These are phyloP conservation scores for Friedmanniomyces endolithicus DNA, from an alignment of 495 filamentous ascomycete genomes.

Conservation along the genomic window DNA sequence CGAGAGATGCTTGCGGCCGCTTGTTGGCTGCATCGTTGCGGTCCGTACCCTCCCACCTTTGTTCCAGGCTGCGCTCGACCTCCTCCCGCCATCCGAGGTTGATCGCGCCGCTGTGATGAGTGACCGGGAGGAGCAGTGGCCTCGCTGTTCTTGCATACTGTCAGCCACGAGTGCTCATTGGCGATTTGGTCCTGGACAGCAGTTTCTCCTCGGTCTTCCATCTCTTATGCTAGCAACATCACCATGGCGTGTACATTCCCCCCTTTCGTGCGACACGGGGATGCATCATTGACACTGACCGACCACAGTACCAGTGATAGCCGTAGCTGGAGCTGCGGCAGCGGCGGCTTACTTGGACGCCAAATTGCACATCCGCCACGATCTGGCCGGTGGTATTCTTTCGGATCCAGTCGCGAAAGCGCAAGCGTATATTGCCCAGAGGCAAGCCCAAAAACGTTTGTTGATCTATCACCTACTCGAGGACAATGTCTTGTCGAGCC, in stretches of 20 bases:
- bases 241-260: not conserved
- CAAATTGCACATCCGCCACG: conserved; percentile 18
- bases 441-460: conserved; percentile 39
- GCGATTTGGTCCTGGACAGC: too few relatives aligned
- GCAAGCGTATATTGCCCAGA: not conserved
- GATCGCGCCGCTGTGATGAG: too few relatives aligned
- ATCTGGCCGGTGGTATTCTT: conserved; percentile 1
- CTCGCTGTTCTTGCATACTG: too few relatives aligned
- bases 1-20: too few relatives aligned
- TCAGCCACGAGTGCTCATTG: too few relatives aligned
- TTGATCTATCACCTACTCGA: conserved; percentile 77
- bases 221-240: too few relatives aligned
- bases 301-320: conserved; percentile 1
- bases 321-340: conserved; percentile 16
- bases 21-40: too few relatives aligned
- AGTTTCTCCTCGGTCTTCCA: too few relatives aligned
- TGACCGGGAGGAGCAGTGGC: too few relatives aligned
- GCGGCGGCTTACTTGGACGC: conserved; percentile 20
- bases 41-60: too few relatives aligned
- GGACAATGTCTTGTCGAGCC: conserved; percentile 42
- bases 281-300: not conserved
- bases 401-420: conserved; percentile 6
- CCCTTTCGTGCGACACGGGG: not conserved
- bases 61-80: too few relatives aligned
- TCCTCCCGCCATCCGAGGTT: too few relatives aligned